A percentile compares a stretch with the other conserved stretches of the same genome.
These are phyloP conservation scores for Pseudopyrenochaeta lycopersici DNA, from an alignment of 2,329 filamentous ascomycete species.

Conservation along the genomic window DNA sequence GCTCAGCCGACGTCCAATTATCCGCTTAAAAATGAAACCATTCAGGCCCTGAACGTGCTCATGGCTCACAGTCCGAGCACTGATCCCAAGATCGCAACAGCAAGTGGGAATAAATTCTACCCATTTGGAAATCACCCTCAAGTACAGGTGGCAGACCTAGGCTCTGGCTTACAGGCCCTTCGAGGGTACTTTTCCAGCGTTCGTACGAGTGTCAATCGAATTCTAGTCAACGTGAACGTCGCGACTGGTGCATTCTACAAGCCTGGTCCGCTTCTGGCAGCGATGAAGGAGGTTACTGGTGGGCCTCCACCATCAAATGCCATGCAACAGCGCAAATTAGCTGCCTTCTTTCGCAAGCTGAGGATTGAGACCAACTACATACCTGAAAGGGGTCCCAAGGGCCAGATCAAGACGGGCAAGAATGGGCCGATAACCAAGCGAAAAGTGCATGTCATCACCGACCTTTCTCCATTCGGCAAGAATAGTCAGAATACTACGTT, in stretches of 20 bases:
- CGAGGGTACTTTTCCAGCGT: slow-evolving; percentile 71
- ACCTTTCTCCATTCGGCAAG: slow-evolving; percentile 43
- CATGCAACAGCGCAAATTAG: slow-evolving; percentile 15
- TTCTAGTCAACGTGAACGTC: slow-evolving; percentile 71
- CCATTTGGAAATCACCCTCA: slow-evolving; percentile 57
- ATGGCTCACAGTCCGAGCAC: slow-evolving; percentile 59
- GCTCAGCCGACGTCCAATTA: slow-evolving; percentile 53
- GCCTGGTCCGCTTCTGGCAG: slow-evolving; percentile 50
- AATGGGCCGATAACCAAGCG: slow-evolving; percentile 27
- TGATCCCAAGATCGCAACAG: slow-evolving; percentile 51
- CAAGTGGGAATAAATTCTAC: slow-evolving; percentile 61
- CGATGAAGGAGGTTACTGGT: slow-evolving; percentile 34
- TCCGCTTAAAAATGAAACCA: slow-evolving; percentile 57
- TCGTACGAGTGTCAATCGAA: slow-evolving; percentile 64
- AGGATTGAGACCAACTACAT: slow-evolving; percentile 54
- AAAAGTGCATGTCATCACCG: slow-evolving; percentile 51
- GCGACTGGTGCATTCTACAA: slow-evolving; percentile 68
- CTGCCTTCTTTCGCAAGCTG: slow-evolving; percentile 49
- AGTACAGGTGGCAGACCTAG: slow-evolving; percentile 53
- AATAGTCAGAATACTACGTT: slow-evolving; percentile 45
- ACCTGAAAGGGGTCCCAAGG: slow-evolving; percentile 42
- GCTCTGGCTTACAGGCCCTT: slow-evolving; percentile 63
- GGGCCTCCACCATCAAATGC: slow-evolving; percentile 12
- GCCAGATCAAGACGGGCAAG: slow-evolving; percentile 26
- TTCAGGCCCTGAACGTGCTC: slow-evolving; percentile 68